Percentiles rank a stretch among this genome's conserved stretches.
Evolutionary conservation across 805 yeast species (phyloP).

Genomic region (Cyberlindnera nakhonratchasimensis): DNA sequence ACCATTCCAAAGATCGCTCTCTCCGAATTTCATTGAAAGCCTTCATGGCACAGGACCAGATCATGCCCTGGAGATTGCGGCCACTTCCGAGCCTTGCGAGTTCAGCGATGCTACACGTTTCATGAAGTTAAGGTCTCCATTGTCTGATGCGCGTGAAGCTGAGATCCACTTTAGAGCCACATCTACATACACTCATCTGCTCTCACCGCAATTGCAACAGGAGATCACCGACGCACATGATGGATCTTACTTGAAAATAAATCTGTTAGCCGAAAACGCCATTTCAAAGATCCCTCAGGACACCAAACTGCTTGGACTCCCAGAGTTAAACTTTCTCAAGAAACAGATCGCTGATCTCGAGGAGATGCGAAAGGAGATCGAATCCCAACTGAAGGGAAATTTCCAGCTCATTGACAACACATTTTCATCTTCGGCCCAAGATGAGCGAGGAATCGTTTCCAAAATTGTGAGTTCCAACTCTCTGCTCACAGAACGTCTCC

Average conservation of each 20-base stretch:
- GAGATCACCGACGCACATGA: slow-evolving; percentile 15
- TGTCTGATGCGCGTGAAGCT: slow-evolving; percentile 4
- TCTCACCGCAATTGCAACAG: slow-evolving; percentile 15
- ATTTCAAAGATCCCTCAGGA: slow-evolving; percentile 12
- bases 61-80: slow-evolving; percentile 8
- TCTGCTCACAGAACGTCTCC: slow-evolving; percentile 9
- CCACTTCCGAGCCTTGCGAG: slow-evolving; percentile 1
- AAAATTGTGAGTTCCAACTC: slow-evolving; percentile 16
- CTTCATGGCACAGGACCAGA: slow-evolving; percentile 4
- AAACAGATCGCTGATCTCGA: slow-evolving; percentile 9
- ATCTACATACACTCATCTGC: background rate
- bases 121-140: slow-evolving; percentile 5
- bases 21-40: slow-evolving; percentile 7
- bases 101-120: slow-evolving; percentile 18
- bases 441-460: slow-evolving; percentile 2
- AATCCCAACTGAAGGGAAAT: slow-evolving; percentile 17
- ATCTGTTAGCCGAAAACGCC: slow-evolving; percentile 23
- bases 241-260: slow-evolving; percentile 19
- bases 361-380: slow-evolving; percentile 17
- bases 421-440: background rate
- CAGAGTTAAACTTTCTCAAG: slow-evolving; percentile 12
- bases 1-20: slow-evolving; percentile 23
- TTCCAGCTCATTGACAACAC: slow-evolving; percentile 9
- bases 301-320: slow-evolving; percentile 14
- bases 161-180: slow-evolving; percentile 10